Evolutionary conservation across 768 basidiomycete genomes (phyloP), one percentile per base, ranked within the genome.

Genomic region (Boletellus ananiceps): DNA sequence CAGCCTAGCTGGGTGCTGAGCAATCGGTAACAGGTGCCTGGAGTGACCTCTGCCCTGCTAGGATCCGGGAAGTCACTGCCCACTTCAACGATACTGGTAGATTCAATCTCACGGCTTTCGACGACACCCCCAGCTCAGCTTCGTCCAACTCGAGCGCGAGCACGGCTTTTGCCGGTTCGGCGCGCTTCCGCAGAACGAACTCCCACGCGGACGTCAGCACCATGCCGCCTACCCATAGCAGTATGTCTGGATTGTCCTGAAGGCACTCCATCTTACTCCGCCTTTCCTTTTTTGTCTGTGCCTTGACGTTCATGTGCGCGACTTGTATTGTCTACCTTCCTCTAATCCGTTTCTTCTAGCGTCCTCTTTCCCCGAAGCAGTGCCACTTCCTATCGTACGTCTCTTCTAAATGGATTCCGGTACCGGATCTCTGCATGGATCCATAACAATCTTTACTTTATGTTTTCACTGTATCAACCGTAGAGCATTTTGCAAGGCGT

Each of bases 21-120:
- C 35, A 35, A 27, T 45, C 9, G 23, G 40, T 37, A 19, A 33
- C 37, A 64, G 62, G 19, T 37, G 18, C 46, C 14, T 64, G 62
- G 62, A 43, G n/a, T 4, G 49, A 50, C 9, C 50, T 64, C 8
- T 64, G 62, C 45, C 61, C 62, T 3, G 12, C 38, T 13, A 38
- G 41, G 12, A 31, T 65, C 5, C 40, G n/a, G 40, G 51, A 65
- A 18, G 63, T 52, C 3, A 29, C 49, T 4, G 53, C 51, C 4
- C 44, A 45, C 32, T 65, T 57, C 55, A 50, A 55, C 46, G 43
- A 36, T 7, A 59, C 55, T 0, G 53, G 60, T 15, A 12, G 35
- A 14, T 65, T 65, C 29, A 44, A 65, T 36, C 21, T 55, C n/a
- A 43, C 55, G 2, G 43, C 52, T 15, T 13, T 54, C 14, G 40